phyloP scores from a whole-genome alignment of 148 eudicot species.

The Rhododendron ferrugineum region DNA sequence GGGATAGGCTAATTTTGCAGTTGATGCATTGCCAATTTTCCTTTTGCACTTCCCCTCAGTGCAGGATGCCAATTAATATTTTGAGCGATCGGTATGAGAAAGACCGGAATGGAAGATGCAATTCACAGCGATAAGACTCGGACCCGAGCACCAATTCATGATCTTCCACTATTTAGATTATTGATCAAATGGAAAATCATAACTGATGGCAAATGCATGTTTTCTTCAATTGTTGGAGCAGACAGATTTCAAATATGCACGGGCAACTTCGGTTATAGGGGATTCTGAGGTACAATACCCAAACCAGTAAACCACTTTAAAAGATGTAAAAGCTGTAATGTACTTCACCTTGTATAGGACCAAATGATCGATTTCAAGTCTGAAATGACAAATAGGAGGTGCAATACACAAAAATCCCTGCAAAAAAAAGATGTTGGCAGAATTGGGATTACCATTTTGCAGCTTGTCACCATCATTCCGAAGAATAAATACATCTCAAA shows the following conservation, averaged over 20 bases:
- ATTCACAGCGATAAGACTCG: not conserved
- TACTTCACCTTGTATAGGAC: not conserved
- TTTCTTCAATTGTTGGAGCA: not conserved
- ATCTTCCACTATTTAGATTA: not conserved
- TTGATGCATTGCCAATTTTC: not conserved
- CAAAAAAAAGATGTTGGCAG: not conserved
- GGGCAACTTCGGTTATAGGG: not conserved
- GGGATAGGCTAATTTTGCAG: not conserved
- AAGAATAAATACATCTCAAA: too few species aligned
- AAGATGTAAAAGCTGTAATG: not conserved
- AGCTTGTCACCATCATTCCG: not conserved
- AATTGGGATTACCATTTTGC: not conserved
- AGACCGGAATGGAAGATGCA: not conserved
- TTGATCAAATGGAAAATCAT: not conserved
- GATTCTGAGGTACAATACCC: not conserved
- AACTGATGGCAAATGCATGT: not conserved
- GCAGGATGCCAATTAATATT: not conserved
- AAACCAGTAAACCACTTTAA: not conserved
- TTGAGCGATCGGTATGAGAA: not conserved
- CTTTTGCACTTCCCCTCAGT: not conserved
- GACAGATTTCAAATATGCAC: not conserved
- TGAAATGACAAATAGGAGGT: not conserved
- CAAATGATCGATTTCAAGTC: not conserved
- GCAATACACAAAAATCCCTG: not conserved
- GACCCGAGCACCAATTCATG: not conserved